phyloP scores from a whole-genome alignment of 768 basidiomycete species.

The Phallus indusiatus region DNA sequence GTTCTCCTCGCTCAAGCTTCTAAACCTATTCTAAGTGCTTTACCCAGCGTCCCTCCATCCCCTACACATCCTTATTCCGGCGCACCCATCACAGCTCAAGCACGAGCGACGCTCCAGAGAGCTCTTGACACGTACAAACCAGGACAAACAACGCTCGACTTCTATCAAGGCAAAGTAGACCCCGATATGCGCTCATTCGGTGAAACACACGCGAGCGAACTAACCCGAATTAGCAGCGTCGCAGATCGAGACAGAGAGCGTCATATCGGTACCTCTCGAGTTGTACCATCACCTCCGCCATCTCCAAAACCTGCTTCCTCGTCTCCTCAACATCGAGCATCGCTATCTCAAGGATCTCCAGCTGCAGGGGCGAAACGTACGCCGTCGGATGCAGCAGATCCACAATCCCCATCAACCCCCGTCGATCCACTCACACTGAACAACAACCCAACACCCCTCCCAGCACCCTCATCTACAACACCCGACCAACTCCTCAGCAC shows the following conservation, averaged over 20 bases:
- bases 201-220: slow-evolving; percentile 70
- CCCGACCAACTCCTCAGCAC: slow-evolving; percentile 20
- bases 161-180: slow-evolving; percentile 34
- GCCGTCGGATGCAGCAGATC: slow-evolving; percentile 1
- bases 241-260: slow-evolving; percentile 3
- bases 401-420: slow-evolving; percentile 11
- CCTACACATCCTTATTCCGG: slow-evolving; percentile 48
- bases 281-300: slow-evolving; percentile 16
- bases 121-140: slow-evolving; percentile 72
- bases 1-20: slow-evolving; percentile 65
- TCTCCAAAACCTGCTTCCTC: slow-evolving; percentile 9
- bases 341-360: slow-evolving; percentile 30
- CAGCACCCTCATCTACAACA: slow-evolving; percentile 12
- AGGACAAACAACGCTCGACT: slow-evolving; percentile 46
- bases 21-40: slow-evolving; percentile 45
- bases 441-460: slow-evolving; percentile 17
- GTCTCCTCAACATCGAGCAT: slow-evolving; percentile 22
- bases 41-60: slow-evolving; percentile 63
- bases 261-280: not conserved
- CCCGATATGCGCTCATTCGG: slow-evolving; percentile 79
- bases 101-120: slow-evolving; percentile 66
- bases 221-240: slow-evolving; percentile 38
- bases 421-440: slow-evolving; percentile 19
- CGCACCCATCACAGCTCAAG: slow-evolving; percentile 50
- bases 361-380: not conserved